Conservation (phyloP, 331 rosid genomes). For the Saraca asoca region DNA sequence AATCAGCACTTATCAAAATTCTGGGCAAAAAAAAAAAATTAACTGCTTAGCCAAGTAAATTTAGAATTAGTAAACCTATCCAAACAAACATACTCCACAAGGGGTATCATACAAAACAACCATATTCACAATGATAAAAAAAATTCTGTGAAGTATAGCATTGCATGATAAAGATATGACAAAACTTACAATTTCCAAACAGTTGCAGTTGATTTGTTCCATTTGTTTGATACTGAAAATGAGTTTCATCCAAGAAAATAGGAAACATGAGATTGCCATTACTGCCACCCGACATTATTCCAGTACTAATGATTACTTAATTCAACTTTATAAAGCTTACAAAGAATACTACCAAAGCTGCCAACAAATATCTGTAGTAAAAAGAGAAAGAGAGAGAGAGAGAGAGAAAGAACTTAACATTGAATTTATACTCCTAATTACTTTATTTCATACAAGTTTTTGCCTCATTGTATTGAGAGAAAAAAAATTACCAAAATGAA, state of each 20-base stretch:
- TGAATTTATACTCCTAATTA: slow-evolving; percentile 7
- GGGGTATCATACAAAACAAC: slow-evolving; percentile 5
- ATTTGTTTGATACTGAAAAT: slow-evolving; percentile 57
- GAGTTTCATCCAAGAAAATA: slow-evolving; percentile 64
- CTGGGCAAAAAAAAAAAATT: neutral
- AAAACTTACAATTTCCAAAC: slow-evolving; percentile 74
- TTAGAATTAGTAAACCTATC: neutral
- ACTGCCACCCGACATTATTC: slow-evolving; percentile 78
- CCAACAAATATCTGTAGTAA: slow-evolving; percentile 37
- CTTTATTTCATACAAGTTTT: too few relatives aligned
- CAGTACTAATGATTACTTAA: slow-evolving; percentile 15
- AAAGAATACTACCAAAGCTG: slow-evolving; percentile 24
- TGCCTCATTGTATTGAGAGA: too few relatives aligned
- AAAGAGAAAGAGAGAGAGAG: slow-evolving; percentile 11
- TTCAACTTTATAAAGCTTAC: slow-evolving; percentile 31
- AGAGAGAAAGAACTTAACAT: neutral
- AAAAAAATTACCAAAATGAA: too few relatives aligned
- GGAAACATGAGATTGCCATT: slow-evolving; percentile 67
- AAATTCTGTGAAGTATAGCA: slow-evolving; percentile 1
- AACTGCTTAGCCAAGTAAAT: neutral
- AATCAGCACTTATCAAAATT: neutral
- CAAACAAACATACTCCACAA: slow-evolving; percentile 8
- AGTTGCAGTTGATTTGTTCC: slow-evolving; percentile 76
- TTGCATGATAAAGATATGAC: slow-evolving; percentile 17
- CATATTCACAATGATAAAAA: slow-evolving; percentile 4